Percentiles rank a stretch among this genome's conserved stretches.
Evolutionary conservation across 768 basidiomycete species (phyloP).

Genomic region (Tubosaeta sp.): DNA sequence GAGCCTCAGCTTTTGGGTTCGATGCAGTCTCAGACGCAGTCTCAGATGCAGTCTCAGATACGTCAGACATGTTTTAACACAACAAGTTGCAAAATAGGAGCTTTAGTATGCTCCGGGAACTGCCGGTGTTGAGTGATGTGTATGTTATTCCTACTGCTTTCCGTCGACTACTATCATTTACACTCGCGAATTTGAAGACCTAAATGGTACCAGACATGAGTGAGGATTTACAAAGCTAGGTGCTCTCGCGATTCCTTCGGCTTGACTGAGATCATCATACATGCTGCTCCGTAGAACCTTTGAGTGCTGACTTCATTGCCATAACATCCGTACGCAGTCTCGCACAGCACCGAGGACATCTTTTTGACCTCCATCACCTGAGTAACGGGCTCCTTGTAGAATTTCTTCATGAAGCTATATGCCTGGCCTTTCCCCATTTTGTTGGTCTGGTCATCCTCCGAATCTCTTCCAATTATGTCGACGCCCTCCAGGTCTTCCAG

Average conservation of each 20-base stretch:
- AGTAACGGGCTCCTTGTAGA: constrained; percentile 1
- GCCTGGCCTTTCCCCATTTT: neutral
- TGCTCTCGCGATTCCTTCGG: neutral
- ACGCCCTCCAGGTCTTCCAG: constrained; percentile 2
- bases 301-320: neutral
- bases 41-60: too few relatives aligned
- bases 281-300: neutral
- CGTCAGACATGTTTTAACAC: too few relatives aligned
- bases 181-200: too few relatives aligned
- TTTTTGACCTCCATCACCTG: constrained; percentile 1
- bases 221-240: neutral
- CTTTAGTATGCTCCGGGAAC: too few relatives aligned
- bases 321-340: neutral
- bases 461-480: neutral
- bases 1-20: neutral
- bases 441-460: too few relatives aligned
- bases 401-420: neutral
- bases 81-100: too few relatives aligned
- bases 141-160: too few relatives aligned
- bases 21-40: too few relatives aligned
- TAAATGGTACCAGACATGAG: too few relatives aligned
- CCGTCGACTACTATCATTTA: too few relatives aligned
- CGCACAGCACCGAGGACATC: neutral
- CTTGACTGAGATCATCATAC: constrained; percentile 3
- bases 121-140: too few relatives aligned